These are phyloP conservation scores for Cerrena zonata DNA, from an alignment of 1,284 basidiomycete genomes.

Conservation along the genomic window DNA sequence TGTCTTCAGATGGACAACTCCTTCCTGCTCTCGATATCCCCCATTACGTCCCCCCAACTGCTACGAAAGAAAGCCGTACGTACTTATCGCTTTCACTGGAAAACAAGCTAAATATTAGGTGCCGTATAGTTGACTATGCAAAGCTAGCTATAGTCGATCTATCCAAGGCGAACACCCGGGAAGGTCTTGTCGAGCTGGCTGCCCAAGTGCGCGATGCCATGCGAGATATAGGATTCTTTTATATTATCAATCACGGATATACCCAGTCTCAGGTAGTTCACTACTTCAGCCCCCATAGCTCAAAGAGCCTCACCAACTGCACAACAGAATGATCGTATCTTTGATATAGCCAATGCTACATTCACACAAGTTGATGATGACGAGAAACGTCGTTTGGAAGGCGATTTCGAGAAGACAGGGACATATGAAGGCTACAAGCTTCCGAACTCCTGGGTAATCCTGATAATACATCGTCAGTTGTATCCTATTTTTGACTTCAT, in stretches of 20 bases:
- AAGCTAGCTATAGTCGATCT: conserved; percentile 65
- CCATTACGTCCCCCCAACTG: background rate
- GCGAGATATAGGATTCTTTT: conserved; percentile 59
- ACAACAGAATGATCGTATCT: conserved; percentile 40
- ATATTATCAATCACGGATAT: conserved; percentile 56
- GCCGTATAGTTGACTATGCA: conserved; percentile 54
- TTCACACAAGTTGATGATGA: conserved; percentile 45
- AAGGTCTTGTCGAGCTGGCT: conserved; percentile 36
- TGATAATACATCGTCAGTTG: background rate
- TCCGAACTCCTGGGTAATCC: conserved; percentile 44
- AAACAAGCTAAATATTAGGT: background rate
- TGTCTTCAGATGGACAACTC: background rate
- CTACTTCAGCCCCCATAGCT: background rate
- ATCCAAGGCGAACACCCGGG: conserved; percentile 41
- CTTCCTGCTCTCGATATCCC: background rate
- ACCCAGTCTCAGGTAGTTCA: conserved; percentile 36
- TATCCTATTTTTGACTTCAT: background rate
- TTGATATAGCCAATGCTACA: conserved; percentile 57
- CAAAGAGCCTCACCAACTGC: background rate
- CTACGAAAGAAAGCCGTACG: background rate
- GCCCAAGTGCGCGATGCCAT: conserved; percentile 53
- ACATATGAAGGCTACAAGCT: conserved; percentile 57
- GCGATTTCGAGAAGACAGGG: conserved; percentile 41
- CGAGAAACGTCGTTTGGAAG: conserved; percentile 51
- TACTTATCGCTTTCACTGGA: background rate